phyloP scores from a whole-genome alignment of 805 yeast genomes.

The Kuraishia floccosa region DNA sequence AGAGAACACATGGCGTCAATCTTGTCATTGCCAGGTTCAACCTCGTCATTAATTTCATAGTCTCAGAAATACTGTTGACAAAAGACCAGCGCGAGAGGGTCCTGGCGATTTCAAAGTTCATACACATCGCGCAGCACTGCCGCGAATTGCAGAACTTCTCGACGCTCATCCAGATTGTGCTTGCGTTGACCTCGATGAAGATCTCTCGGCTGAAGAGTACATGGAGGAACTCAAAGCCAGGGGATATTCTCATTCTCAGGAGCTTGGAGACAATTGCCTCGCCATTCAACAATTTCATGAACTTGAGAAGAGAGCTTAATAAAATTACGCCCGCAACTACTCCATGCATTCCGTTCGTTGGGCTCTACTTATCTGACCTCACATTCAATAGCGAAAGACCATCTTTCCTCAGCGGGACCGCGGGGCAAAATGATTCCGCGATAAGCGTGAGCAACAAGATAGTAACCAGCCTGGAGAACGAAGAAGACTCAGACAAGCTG shows the following conservation, averaged over 20 bases:
- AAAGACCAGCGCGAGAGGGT: slow-evolving; percentile 45
- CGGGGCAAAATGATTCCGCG: slow-evolving; percentile 4
- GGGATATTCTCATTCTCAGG: slow-evolving; percentile 58
- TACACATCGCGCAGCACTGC: slow-evolving; percentile 77
- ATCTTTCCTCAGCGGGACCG: slow-evolving; percentile 22
- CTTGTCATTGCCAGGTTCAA: slow-evolving; percentile 80
- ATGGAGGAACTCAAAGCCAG: slow-evolving; percentile 65
- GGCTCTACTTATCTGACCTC: slow-evolving; percentile 74
- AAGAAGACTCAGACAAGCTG: slow-evolving; percentile 22
- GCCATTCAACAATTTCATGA: slow-evolving; percentile 62
- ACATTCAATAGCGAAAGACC: slow-evolving; percentile 62
- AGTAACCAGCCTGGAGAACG: slow-evolving; percentile 16
- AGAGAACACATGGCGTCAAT: slow-evolving; percentile 50
- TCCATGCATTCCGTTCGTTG: slow-evolving; percentile 89
- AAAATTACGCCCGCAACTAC: slow-evolving; percentile 40
- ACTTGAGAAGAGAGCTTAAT: slow-evolving; percentile 52
- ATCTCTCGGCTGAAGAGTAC: slow-evolving; percentile 52
- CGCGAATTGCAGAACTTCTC: slow-evolving; percentile 67
- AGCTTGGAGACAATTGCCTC: slow-evolving; percentile 62
- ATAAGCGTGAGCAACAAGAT: slow-evolving; percentile 1
- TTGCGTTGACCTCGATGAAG: slow-evolving; percentile 65
- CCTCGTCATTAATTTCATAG: slow-evolving; percentile 83
- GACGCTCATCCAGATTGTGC: slow-evolving; percentile 75
- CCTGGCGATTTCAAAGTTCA: slow-evolving; percentile 69
- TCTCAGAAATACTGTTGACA: slow-evolving; percentile 76